Evolutionary conservation across 768 basidiomycete genomes (phyloP).

Genomic region (Xerocomellus intermedius): DNA sequence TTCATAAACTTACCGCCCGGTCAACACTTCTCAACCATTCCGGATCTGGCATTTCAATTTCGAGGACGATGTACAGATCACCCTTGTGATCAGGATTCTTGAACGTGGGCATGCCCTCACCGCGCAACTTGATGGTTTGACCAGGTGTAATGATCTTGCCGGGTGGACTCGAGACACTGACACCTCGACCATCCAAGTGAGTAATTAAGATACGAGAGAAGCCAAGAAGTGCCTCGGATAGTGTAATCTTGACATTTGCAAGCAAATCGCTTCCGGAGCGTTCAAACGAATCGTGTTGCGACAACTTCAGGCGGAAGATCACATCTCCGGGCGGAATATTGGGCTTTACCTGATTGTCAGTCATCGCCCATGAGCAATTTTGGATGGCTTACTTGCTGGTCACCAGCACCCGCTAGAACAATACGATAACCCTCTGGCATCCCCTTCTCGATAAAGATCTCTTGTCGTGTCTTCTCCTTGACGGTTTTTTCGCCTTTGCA

Average conservation of each 20-base stretch:
- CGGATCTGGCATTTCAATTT: constrained; percentile 84
- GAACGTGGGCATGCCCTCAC: constrained; percentile 88
- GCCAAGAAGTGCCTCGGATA: constrained; percentile 94
- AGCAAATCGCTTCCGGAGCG: constrained; percentile 80
- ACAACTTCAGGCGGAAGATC: constrained; percentile 71
- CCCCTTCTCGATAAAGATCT: constrained; percentile 83
- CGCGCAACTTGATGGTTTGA: constrained; percentile 70
- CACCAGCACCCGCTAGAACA: constrained; percentile 87
- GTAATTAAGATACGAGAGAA: constrained; percentile 88
- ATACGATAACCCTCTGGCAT: constrained; percentile 84
- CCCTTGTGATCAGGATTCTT: constrained; percentile 67
- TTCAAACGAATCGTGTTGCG: constrained; percentile 77
- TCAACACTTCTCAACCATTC: constrained; percentile 75
- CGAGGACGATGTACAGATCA: constrained; percentile 77
- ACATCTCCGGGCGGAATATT: constrained; percentile 88
- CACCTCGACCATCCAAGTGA: constrained; percentile 92
- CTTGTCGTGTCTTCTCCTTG: constrained; percentile 86
- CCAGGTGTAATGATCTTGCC: constrained; percentile 75
- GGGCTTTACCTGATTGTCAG: constrained; percentile 53
- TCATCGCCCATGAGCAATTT: background rate
- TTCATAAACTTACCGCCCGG: constrained; percentile 42
- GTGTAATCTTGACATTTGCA: constrained; percentile 77
- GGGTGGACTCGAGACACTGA: constrained; percentile 70
- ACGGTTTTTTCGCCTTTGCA: constrained; percentile 86
- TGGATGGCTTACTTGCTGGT: constrained; percentile 64